A percentile compares a stretch with the other conserved stretches of the same genome.
Conservation (phyloP, 2,329 filamentous ascomycete genomes). For the Aspergillus eucalypticola region DNA sequence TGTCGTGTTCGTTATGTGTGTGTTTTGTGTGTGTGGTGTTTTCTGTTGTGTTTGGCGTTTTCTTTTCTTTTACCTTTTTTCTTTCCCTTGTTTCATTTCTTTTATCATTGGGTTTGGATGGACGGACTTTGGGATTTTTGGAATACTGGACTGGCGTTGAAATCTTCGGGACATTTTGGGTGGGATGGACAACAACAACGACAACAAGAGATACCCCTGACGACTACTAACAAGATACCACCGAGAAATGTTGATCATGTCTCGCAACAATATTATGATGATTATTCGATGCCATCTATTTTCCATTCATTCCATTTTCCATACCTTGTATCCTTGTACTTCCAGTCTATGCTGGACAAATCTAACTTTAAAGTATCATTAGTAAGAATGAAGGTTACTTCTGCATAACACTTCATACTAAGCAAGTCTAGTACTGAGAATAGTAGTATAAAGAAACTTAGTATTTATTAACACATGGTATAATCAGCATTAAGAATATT, state of each 20-base stretch:
- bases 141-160: slow-evolving; percentile 7
- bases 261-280: background rate
- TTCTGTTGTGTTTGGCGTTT: slow-evolving; percentile 8
- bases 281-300: background rate
- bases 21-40: slow-evolving; percentile 12
- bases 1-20: slow-evolving; percentile 21
- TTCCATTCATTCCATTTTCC: background rate
- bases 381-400: no score
- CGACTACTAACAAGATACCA: background rate
- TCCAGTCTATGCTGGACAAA: no score
- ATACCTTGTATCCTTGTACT: no score
- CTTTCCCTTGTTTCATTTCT: slow-evolving; percentile 6
- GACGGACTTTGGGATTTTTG: slow-evolving; percentile 9
- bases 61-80: slow-evolving; percentile 13
- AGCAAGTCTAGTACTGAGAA: no score
- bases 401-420: no score
- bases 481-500: no score
- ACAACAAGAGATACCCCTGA: background rate
- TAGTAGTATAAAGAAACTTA: no score
- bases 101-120: slow-evolving; percentile 11
- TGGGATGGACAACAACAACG: background rate
- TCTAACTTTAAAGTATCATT: no score
- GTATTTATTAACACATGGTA: no score
- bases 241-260: background rate
- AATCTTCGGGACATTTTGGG: background rate